Base-by-base conservation (phyloP, 164 flowering plant genomes). In the Macadamia integrifolia region DNA sequence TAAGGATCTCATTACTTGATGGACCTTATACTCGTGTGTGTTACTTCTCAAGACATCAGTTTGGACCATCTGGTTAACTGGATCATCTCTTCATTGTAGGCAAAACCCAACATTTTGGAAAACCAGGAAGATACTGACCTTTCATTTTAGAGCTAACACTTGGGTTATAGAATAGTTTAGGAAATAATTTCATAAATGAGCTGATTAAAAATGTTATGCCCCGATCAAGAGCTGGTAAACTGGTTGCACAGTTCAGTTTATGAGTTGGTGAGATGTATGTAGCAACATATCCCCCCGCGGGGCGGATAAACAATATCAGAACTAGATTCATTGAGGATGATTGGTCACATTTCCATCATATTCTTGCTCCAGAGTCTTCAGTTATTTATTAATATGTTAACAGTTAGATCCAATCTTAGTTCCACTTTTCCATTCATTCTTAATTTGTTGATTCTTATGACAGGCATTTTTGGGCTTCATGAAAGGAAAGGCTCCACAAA, bases 401-500 rank as follows among this genome's bases (percentile, higher is more conserved):
- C 40, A 35, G 40, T 35, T 35, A 35, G 40, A 35, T 35, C 3
- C 40, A 35, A 2, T 35, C 5, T 35, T 35, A 35, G 40, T 58
- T 58, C 14, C 9, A 13, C 8, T 6, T 63, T 46, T 15, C 63
- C 55, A 58, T 29, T 1, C 32, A 12, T 1, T 44, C 50, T 63
- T 62, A 63, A 62, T 67, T 30, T 50, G 7, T 61, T 60, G 66
- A n/a, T 55, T 35, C 70, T 40, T 56, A 30, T 68, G 44, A 61
- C 84, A 87, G 97, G 76, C 87, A 44, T 88, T 91, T 71, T 67
- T 85, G 78, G 79, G 78, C 66, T 91, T 88, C 74, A 83, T 87
- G 90, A 85, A 80, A 58, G 90, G 89, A 48, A 91, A 91, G 72
- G 81, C 88, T 73, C 94, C 97, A 56, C 80, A 81, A 69, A 84